Evolutionary conservation across 2,329 filamentous ascomycete species (phyloP), one percentile per base, ranked within the genome.

Genomic region (Nothopassalora personata): DNA sequence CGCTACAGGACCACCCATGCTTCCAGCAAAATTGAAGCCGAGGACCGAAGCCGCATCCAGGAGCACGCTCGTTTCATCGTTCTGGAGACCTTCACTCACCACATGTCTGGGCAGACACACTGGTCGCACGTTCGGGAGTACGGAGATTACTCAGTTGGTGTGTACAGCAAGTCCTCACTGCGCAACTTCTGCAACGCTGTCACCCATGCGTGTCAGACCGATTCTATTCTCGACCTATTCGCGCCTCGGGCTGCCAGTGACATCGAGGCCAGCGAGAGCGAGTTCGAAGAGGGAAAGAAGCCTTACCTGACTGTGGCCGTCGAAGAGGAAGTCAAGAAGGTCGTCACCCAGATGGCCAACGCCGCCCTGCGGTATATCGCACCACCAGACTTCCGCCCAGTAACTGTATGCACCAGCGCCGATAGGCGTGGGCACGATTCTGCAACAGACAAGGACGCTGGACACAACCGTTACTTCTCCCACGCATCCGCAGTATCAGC

Each of bases 151-250:
- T 3, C 13, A 1, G 18, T 1, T 7, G 39, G 39, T 18, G 33
- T 53, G n/a, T 53, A 23, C 51, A 27, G 23, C 31, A 10, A 33
- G 15, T 33, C 47, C 10, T 56, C 53, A 1, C 15, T 59, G 30
- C 31, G 57, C 5, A 56, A 53, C 10, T 47, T 53, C 7, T 59
- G 57, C 30, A 56, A 49, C 30, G 23, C 45, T 1, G 53, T 43
- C 15, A 36, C 30, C 3, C 18, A 56, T 28, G 47, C 47, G 1
- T 34, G 36, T 6, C 46, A 56, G 19, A 56, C 53, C 0, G 53
- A 53, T n/a, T 56, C 19, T n/a, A 48, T 52, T 27, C 47, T 59
- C n/a, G 45, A 52, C 3, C 6, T 59, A 3, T 59, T 59, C 36
- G 57, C 51, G 19, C 19, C 34, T 27, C 34, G 47, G 18, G 57